Evolutionary conservation across 1,284 basidiomycete genomes (phyloP), one percentile per base, ranked within the genome.

Genomic region (Waitea zeae): DNA sequence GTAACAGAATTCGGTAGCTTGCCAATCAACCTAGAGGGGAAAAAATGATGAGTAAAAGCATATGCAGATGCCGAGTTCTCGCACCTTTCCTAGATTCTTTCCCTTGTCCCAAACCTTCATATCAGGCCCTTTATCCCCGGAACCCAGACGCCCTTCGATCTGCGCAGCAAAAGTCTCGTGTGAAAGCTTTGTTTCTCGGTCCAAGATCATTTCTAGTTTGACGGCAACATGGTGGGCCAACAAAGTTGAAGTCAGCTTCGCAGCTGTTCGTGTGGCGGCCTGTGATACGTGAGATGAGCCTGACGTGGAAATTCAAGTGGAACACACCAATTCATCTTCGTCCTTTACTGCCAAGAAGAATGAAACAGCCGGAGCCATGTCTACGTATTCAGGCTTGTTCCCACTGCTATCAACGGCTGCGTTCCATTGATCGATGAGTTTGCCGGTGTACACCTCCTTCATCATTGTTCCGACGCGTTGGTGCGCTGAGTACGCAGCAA

Each of bases 21-120:
- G 62, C 65, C 84, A 89, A 51, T 98, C 92, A 38, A 90, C 66
- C 82, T 89, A n/a, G n/a, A n/a, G n/a, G n/a, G n/a, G n/a, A n/a
- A n/a, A n/a, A n/a, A n/a, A n/a, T n/a, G 43, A 26, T 13, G 19
- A 20, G 5, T 17, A 17, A 9, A 20, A 12, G 32, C 14, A 19
- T 24, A 31, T 31, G 26, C n/a, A 26, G 14, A 19, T 11, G 13
- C 24, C 19, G 13, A 24, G 31, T n/a, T 6, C 20, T 62, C 78
- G 46, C 41, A 81, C 80, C 38, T 86, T 75, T 34, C 60, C 70
- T n/a, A 87, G 52, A 6, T 71, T 64, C 47, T 73, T 71, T 39
- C 76, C 73, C 59, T 78, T 88, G 46, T 63, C 72, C 84, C 87
- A 92, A 6, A 89, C 70, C 49, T 81, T 89, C 74, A 84, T 84